Evolutionary conservation across 768 basidiomycete genomes (phyloP), one percentile per base, ranked within the genome.

Genomic region (Mycena kentingensis): DNA sequence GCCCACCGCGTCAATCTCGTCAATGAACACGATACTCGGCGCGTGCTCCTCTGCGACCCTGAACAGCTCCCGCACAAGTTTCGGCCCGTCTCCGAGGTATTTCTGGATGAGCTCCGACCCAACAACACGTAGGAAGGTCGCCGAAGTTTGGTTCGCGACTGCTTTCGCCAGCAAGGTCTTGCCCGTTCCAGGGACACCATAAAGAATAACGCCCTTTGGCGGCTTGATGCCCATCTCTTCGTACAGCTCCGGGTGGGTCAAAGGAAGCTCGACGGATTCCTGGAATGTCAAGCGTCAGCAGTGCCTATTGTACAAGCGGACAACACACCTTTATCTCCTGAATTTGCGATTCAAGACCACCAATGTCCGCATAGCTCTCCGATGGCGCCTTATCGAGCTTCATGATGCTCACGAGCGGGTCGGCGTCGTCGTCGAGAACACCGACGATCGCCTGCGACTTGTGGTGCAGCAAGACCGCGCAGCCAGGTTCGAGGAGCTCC

Each of bases 221-320:
- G 96, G 97, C 63, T 90, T 90, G 72, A 99, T 98, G 50, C 97
- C 97, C 97, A 99, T 98, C 77, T 98, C 96, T 72, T 98, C 96
- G 72, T 98, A 99, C 32, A 98, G 74, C 67, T 99, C 97, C 3
- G 97, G 97, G 67, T 98, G 97, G 8, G 96, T 98, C 21, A 99
- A 77, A 0, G 97, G 97, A 27, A 98, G 80, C 71, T 98, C 97
- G 39, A 98, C 96, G 13, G 97, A 92, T 87, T 99, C 97, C 90
- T 94, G 36, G 27, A 26, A 8, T n/a, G 35, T 37, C n/a, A n/a
- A 36, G 32, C 49, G 16, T 55, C 4, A 57, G 27, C 37, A 22
- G 34, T 54, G 29, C 16, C 37, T 28, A 47, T 37, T 24, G 1
- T 19, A 38, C n/a, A 32, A 24, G 16, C 11, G 4, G 10, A 51